Evolutionary conservation across 2,329 filamentous ascomycete genomes (phyloP).

Genomic region (Cladosporium sphaerospermum): DNA sequence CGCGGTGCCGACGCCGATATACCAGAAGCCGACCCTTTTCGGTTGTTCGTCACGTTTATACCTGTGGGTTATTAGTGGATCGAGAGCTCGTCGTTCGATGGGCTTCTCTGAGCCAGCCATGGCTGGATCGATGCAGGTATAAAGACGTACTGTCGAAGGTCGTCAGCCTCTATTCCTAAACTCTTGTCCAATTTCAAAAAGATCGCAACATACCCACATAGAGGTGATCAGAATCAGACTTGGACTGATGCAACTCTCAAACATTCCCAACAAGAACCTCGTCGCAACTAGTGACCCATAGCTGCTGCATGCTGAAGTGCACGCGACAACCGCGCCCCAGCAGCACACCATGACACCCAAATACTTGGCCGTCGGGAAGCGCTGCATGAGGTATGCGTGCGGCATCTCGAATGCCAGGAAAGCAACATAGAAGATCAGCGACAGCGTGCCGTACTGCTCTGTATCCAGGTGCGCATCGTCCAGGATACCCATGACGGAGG

Average conservation of each 20-base stretch:
- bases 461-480: constrained; percentile 52
- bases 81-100: too few relatives aligned
- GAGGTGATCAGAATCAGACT: constrained; percentile 48
- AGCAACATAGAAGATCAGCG: constrained; percentile 48
- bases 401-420: constrained; percentile 39
- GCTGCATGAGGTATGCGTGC: constrained; percentile 43
- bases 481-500: constrained; percentile 59
- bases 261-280: constrained; percentile 52
- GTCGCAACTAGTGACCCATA: constrained; percentile 47
- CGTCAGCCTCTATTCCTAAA: too few relatives aligned
- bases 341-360: constrained; percentile 46
- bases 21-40: constrained; percentile 14
- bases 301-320: constrained; percentile 47
- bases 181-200: too few relatives aligned
- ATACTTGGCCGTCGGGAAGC: constrained; percentile 51
- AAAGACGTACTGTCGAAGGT: too few relatives aligned
- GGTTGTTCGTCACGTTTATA: constrained; percentile 16
- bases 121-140: too few relatives aligned
- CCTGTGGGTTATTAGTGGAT: not conserved
- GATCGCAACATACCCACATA: constrained; percentile 35
- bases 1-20: constrained; percentile 14
- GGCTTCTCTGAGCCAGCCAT: too few relatives aligned
- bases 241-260: constrained; percentile 47
- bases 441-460: constrained; percentile 49
- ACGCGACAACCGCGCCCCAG: constrained; percentile 48